Percentiles rank a stretch among this genome's conserved stretches.
Evolutionary conservation across 768 basidiomycete genomes (phyloP).

Genomic region (Auricularia auricula-judae): DNA sequence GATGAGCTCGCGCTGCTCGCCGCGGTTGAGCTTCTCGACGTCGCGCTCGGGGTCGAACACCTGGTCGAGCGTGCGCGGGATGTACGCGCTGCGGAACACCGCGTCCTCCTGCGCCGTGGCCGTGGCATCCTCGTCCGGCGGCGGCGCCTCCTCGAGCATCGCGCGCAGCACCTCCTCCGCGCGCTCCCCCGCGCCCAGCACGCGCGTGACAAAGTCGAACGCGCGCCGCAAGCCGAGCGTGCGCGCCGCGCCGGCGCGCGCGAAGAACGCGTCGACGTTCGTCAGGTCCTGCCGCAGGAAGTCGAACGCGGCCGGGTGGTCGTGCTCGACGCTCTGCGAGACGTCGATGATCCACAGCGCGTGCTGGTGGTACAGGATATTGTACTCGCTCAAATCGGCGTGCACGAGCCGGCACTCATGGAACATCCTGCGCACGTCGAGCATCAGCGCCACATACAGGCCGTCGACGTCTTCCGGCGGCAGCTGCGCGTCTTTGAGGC

Average conservation of each 20-base stretch:
- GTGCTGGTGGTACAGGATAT: constrained; percentile 74
- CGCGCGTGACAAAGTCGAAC: constrained; percentile 81
- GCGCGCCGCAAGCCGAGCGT: constrained; percentile 71
- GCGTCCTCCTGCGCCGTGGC: constrained; percentile 56
- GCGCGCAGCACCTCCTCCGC: constrained; percentile 12
- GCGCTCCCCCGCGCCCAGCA: constrained; percentile 24
- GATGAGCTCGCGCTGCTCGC: constrained; percentile 65
- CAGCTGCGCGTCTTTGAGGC: constrained; percentile 80
- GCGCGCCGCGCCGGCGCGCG: constrained; percentile 48
- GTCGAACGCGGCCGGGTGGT: constrained; percentile 93
- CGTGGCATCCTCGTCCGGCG: constrained; percentile 12
- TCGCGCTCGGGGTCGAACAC: constrained; percentile 94
- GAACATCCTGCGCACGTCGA: constrained; percentile 74
- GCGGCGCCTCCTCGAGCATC: background rate
- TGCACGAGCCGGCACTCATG: constrained; percentile 90
- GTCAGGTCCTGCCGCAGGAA: constrained; percentile 87
- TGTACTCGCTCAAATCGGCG: constrained; percentile 97
- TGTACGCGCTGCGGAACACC: constrained; percentile 84
- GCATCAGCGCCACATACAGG: constrained; percentile 72
- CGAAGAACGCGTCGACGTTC: constrained; percentile 91
- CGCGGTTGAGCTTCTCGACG: constrained; percentile 59
- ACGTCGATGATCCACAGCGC: constrained; percentile 95
- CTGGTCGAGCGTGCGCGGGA: constrained; percentile 85
- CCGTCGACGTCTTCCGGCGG: constrained; percentile 35
- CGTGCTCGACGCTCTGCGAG: constrained; percentile 96